A percentile compares a stretch with the other conserved stretches of the same genome.
Evolutionary conservation across 164 flowering plant species (phyloP).

Genomic region (Piper betle): DNA sequence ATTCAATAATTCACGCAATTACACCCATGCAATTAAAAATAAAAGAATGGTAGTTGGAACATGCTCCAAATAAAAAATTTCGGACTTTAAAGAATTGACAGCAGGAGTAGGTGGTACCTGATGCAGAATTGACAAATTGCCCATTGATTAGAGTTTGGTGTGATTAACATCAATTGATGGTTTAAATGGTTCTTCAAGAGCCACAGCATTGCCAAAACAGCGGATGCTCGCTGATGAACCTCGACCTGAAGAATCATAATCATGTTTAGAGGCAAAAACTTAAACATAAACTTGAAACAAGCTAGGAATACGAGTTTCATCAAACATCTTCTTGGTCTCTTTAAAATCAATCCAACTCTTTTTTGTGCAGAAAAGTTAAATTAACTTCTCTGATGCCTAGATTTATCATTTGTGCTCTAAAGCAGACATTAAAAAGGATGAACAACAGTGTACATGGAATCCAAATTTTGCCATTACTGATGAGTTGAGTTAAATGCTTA

Average conservation of each 20-base stretch:
- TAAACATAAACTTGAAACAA: too few relatives aligned
- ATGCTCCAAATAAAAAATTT: not conserved
- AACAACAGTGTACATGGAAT: too few relatives aligned
- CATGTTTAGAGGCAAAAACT: not conserved
- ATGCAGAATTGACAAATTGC: constrained; percentile 52
- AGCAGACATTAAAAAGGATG: too few relatives aligned
- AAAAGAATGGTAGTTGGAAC: not conserved
- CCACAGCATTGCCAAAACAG: constrained; percentile 32
- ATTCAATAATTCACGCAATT: not conserved
- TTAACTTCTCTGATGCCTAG: too few relatives aligned
- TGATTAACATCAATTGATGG: constrained; percentile 34
- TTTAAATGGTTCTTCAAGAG: constrained; percentile 31
- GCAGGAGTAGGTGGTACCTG: constrained; percentile 24
- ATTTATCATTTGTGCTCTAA: too few relatives aligned
- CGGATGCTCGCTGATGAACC: constrained; percentile 9
- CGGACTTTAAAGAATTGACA: not conserved
- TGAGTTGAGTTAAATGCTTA: too few relatives aligned
- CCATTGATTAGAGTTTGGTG: constrained; percentile 50
- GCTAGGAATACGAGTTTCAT: too few relatives aligned
- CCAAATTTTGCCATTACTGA: too few relatives aligned
- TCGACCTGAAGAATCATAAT: constrained; percentile 7
- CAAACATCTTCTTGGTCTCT: too few relatives aligned
- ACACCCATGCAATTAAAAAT: too few relatives aligned
- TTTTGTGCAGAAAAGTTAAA: too few relatives aligned
- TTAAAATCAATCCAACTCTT: too few relatives aligned